Evolutionary conservation across 1,284 basidiomycete genomes (phyloP).

Genomic region (Albatrellus sp.): DNA sequence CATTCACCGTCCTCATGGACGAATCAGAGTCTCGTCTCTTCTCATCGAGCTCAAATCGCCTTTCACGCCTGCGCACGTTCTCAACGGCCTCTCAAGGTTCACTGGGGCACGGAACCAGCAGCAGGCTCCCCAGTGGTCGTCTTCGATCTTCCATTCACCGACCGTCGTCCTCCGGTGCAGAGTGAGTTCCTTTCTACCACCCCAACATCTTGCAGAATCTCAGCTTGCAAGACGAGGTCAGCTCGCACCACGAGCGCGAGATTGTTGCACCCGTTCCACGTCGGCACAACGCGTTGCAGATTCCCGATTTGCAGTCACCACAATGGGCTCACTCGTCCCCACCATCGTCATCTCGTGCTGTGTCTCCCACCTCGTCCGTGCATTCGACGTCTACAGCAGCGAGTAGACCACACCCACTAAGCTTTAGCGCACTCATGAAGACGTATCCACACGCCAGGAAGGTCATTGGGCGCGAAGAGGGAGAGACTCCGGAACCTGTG

Average conservation of each 20-base stretch:
- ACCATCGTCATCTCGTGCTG: constrained; percentile 15
- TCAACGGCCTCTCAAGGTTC: constrained; percentile 2
- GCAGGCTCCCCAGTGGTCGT: neutral
- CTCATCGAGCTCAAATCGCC: constrained; percentile 1
- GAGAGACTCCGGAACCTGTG: constrained; percentile 22
- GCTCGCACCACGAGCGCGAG: constrained; percentile 15
- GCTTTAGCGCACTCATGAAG: constrained; percentile 24
- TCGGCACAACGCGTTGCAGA: constrained; percentile 18
- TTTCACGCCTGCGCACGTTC: constrained; percentile 3
- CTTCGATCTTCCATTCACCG: neutral
- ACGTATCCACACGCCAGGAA: constrained; percentile 15
- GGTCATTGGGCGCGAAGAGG: constrained; percentile 19
- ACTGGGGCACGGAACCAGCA: neutral
- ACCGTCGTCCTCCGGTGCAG: neutral
- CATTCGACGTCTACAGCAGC: neutral
- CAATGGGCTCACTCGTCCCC: constrained; percentile 15
- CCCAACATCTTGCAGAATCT: neutral
- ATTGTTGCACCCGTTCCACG: constrained; percentile 21
- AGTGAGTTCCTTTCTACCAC: neutral
- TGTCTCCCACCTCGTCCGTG: constrained; percentile 11
- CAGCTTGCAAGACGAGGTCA: neutral
- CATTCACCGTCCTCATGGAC: constrained; percentile 4
- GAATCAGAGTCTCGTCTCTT: constrained; percentile 5
- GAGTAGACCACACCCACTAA: constrained; percentile 10
- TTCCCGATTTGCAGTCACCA: constrained; percentile 12